Evolutionary conservation across 148 eudicot genomes (phyloP).

Genomic region (Polygonum maritimum): DNA sequence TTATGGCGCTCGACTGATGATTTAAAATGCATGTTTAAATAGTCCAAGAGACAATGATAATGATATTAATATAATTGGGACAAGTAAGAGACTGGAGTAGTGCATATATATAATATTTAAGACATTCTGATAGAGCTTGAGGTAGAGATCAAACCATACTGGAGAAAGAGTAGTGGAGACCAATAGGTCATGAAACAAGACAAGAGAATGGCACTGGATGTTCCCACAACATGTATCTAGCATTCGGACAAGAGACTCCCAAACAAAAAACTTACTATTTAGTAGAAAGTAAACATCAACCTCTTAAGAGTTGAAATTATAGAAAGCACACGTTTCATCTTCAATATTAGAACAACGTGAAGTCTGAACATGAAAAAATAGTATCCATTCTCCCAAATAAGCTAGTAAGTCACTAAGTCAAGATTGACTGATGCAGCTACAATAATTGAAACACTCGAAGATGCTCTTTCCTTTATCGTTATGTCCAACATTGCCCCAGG

Average conservation of each 20-base stretch:
- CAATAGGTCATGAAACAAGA: slow-evolving; percentile 85
- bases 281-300: not conserved
- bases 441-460: not conserved
- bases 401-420: not conserved
- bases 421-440: not conserved
- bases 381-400: not conserved
- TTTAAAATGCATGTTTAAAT: not conserved
- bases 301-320: not conserved
- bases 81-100: not conserved
- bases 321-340: no score
- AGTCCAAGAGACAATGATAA: not conserved
- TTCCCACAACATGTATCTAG: slow-evolving; percentile 66
- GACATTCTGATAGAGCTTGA: not conserved
- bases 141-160: slow-evolving; percentile 43
- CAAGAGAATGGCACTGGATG: slow-evolving; percentile 56
- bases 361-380: no score
- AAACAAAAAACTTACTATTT: slow-evolving; percentile 6
- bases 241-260: slow-evolving; percentile 72
- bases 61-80: not conserved
- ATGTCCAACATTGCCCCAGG: not conserved
- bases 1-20: not conserved
- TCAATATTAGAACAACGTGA: not conserved
- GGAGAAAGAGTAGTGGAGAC: slow-evolving; percentile 81
- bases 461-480: not conserved
- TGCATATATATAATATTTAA: not conserved